These are phyloP conservation scores for Malassezia caprae DNA, from an alignment of 1,284 basidiomycete genomes.

Conservation along the genomic window DNA sequence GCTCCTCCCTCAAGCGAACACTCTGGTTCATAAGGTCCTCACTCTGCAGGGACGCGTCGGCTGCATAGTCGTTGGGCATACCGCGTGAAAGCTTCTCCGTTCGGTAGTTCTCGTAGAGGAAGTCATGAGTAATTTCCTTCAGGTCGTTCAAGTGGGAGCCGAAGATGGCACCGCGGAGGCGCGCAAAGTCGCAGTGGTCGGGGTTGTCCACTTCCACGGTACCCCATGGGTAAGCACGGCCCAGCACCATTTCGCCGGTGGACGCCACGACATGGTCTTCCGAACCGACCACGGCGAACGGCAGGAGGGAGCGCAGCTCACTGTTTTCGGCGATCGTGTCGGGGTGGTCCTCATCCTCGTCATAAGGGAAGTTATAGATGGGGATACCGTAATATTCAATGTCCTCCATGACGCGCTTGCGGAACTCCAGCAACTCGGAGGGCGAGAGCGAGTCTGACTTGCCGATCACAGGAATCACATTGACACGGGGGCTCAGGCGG, in stretches of 20 bases:
- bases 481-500: constrained; percentile 56
- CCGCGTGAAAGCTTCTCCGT: constrained; percentile 94
- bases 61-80: constrained; percentile 61
- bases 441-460: constrained; percentile 86
- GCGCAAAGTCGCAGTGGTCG: constrained; percentile 91
- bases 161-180: constrained; percentile 78
- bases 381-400: constrained; percentile 98
- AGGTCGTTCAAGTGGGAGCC: constrained; percentile 90
- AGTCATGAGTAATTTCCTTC: constrained; percentile 81
- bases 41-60: constrained; percentile 50
- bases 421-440: constrained; percentile 63
- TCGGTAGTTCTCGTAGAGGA: constrained; percentile 81
- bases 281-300: constrained; percentile 93
- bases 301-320: constrained; percentile 51
- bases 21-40: constrained; percentile 94
- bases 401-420: constrained; percentile 96
- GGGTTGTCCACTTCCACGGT: constrained; percentile 97
- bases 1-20: constrained; percentile 95
- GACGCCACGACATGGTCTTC: constrained; percentile 84
- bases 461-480: constrained; percentile 97
- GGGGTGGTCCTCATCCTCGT: constrained; percentile 94
- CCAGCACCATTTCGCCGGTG: constrained; percentile 79
- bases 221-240: constrained; percentile 92
- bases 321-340: constrained; percentile 93
- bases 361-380: constrained; percentile 99